Evolutionary conservation across 1,284 basidiomycete genomes (phyloP).

Genomic region (Cutaneotrichosporon spelunceum): DNA sequence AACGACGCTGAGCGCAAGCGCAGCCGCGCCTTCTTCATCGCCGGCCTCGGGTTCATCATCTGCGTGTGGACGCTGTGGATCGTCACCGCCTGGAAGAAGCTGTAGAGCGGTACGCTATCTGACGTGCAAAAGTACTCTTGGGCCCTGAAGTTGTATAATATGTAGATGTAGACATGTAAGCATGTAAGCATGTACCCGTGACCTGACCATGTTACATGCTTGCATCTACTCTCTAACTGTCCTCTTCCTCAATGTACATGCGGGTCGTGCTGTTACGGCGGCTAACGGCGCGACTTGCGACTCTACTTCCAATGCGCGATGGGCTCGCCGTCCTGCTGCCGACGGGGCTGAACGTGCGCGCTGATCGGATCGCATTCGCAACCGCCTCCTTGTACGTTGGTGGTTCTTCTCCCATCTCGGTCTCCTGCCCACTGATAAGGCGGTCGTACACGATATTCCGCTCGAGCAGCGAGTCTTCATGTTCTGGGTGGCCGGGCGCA

Average conservation of each 20-base stretch:
- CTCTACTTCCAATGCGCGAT: slow-evolving; percentile 6
- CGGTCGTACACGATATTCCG: slow-evolving; percentile 54
- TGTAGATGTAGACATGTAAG: background rate
- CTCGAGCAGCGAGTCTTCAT: slow-evolving; percentile 47
- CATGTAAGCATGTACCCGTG: background rate
- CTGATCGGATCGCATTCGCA: slow-evolving; percentile 26
- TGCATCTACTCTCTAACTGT: background rate
- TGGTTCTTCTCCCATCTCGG: slow-evolving; percentile 62
- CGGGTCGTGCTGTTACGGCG: slow-evolving; percentile 1
- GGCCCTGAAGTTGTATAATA: background rate
- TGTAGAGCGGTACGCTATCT: too few species aligned
- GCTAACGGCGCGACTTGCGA: slow-evolving; percentile 10
- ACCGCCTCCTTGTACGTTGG: slow-evolving; percentile 59
- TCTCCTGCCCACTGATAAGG: slow-evolving; percentile 63
- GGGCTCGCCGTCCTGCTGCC: slow-evolving; percentile 12
- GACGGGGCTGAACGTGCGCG: background rate
- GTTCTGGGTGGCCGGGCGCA: background rate
- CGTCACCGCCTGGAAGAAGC: slow-evolving; percentile 54
- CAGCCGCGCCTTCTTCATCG: slow-evolving; percentile 25
- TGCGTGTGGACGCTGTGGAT: slow-evolving; percentile 67
- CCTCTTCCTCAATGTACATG: slow-evolving; percentile 12
- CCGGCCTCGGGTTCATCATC: slow-evolving; percentile 55
- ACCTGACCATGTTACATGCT: background rate
- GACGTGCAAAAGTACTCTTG: background rate
- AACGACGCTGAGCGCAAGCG: slow-evolving; percentile 21